Evolutionary conservation across 192 early-diverging fungal species (phyloP), one percentile per base, ranked within the genome.

Genomic region (Radiomyces spectabilis): DNA sequence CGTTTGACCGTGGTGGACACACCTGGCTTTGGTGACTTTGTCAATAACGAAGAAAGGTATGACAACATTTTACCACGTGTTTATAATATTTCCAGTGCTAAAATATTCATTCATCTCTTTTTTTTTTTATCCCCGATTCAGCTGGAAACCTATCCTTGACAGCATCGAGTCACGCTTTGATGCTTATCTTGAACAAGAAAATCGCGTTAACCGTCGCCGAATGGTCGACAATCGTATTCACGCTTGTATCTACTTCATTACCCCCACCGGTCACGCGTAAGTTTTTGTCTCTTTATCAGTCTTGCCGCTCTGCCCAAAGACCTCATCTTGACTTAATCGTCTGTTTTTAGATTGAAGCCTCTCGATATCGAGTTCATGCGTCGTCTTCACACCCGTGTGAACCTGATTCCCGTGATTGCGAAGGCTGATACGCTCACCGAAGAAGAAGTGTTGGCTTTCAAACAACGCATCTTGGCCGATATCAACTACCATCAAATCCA

Each of bases 11-110:
- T 99, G 29, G 93, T 95, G 16, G 96, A 99, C 57, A 97, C 96
- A n/a, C 96, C 96, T 42, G 96, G 96, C 16, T 98, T 93, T 70
- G 94, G 96, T 60, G 96, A 98, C 69, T 92, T 93, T 73, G 92
- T 99, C 70, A 99, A 99, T 75, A 99, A 99, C 71, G 95, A 97
- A 60, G 85, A 92, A 46, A 89, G 91, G 85, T 89, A 73, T 42
- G 15, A 38, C 7, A 16, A 22, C 51, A 37, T 43, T 15, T 43
- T 35, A 35, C 19, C 5, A 32, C 21, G 22, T 49, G 21, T 31
- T 49, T 9, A 30, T 49, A 21, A 18, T 49, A 49, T 49, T 46
- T 27, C 44, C 50, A 4, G 33, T 31, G 19, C 33, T 32, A 31
- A 45, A 12, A 25, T 25, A 44, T 35, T 25, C 10, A 22, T 21